These are phyloP conservation scores for Aspergillus ostianus DNA, from an alignment of 495 filamentous ascomycete genomes.

Conservation along the genomic window DNA sequence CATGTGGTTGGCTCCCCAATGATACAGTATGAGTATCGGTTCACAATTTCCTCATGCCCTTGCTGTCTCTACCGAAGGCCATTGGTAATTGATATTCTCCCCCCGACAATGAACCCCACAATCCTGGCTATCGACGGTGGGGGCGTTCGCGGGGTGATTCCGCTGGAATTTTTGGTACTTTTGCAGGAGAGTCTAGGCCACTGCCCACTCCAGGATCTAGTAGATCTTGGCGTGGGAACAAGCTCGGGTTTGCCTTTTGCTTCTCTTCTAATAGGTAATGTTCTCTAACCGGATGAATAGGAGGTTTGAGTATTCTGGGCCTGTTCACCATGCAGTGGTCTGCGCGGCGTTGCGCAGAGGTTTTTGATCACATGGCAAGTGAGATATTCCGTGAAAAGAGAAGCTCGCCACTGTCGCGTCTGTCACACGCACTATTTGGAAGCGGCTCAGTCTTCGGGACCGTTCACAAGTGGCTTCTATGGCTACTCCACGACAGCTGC, in stretches of 20 bases:
- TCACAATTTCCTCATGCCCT: conserved; percentile 5
- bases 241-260: conserved; percentile 4
- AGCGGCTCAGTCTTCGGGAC: neutral
- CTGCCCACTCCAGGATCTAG: conserved; percentile 6
- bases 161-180: conserved; percentile 4
- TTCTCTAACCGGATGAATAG: neutral
- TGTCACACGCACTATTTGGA: conserved; percentile 1
- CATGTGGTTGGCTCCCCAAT: conserved; percentile 1
- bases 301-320: conserved; percentile 5
- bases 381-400: conserved; percentile 1
- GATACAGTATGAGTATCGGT: conserved; percentile 1
- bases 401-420: neutral
- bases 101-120: conserved; percentile 6
- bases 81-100: conserved; percentile 5
- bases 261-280: neutral
- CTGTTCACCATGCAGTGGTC: conserved; percentile 2
- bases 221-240: conserved; percentile 3
- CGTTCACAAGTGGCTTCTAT: conserved; percentile 6
- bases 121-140: conserved; percentile 8
- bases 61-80: conserved; percentile 2
- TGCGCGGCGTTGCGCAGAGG: conserved; percentile 1
- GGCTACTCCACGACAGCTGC: conserved; percentile 6
- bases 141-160: conserved; percentile 7
- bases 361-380: conserved; percentile 2
- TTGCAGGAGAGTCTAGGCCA: conserved; percentile 4